These are phyloP conservation scores for Fusarium acutatum DNA, from an alignment of 2,329 filamentous ascomycete species.

Conservation along the genomic window DNA sequence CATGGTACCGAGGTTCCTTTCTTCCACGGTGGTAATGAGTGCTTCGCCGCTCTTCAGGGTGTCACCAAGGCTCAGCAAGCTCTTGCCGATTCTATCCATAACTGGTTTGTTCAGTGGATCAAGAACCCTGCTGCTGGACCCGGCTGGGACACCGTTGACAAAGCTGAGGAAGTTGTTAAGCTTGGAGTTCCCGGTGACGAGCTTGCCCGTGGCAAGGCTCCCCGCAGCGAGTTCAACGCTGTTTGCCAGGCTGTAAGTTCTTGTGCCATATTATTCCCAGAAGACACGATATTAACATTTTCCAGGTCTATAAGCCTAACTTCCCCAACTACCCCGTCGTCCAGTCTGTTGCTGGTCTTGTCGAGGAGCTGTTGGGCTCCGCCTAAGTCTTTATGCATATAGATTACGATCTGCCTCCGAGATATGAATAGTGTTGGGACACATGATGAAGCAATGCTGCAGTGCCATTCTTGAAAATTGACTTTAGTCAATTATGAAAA, in stretches of 20 bases:
- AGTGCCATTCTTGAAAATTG: not conserved
- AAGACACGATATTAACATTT: not conserved
- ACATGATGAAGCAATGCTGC: not conserved
- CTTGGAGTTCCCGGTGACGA: conserved; percentile 36
- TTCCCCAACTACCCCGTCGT: conserved; percentile 23
- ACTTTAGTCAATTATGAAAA: not conserved
- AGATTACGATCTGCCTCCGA: conserved; percentile 8
- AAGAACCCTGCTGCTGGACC: conserved; percentile 53
- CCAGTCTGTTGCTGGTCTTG: conserved; percentile 1
- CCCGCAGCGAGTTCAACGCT: conserved; percentile 17
- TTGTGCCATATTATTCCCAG: rapidly evolving
- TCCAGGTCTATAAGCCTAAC: conserved; percentile 14
- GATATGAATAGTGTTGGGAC: conserved; percentile 2
- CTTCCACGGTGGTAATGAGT: conserved; percentile 56
- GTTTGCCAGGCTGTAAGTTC: conserved; percentile 32
- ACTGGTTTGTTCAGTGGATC: conserved; percentile 55
- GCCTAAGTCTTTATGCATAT: not conserved
- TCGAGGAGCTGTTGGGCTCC: not conserved
- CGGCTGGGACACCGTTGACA: conserved; percentile 49
- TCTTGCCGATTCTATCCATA: conserved; percentile 52
- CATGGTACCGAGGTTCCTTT: conserved; percentile 51
- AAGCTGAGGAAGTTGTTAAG: conserved; percentile 26
- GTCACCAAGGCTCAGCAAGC: conserved; percentile 51
- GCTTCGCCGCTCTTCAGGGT: conserved; percentile 44
- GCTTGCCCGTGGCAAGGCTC: conserved; percentile 13